Conservation (phyloP, 805 yeast genomes). For the Candida golubevii region DNA sequence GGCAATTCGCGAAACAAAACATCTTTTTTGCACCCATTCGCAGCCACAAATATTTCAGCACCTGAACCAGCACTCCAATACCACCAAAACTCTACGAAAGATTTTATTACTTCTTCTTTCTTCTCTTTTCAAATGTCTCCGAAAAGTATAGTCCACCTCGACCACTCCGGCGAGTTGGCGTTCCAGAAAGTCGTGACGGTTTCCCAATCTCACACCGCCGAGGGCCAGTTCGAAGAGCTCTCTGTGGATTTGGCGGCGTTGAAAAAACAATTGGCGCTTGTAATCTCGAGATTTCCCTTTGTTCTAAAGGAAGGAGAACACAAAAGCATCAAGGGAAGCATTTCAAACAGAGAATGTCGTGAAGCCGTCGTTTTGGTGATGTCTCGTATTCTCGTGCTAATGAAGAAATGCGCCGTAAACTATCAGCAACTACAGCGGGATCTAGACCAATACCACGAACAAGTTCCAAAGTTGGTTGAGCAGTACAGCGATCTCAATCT, state of each 20-base stretch:
- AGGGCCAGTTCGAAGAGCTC: constrained; percentile 4
- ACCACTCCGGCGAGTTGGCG: constrained; percentile 7
- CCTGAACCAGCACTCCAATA: too few species aligned
- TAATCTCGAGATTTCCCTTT: constrained; percentile 6
- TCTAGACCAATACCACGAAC: neutral
- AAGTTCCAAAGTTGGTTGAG: constrained; percentile 5
- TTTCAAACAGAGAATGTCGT: constrained; percentile 3
- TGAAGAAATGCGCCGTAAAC: constrained; percentile 9
- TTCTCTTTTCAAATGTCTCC: neutral
- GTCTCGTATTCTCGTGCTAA: constrained; percentile 6
- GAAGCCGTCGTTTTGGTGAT: constrained; percentile 7
- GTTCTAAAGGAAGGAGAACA: constrained; percentile 1
- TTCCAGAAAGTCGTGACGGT: constrained; percentile 8
- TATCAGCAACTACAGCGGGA: constrained; percentile 5
- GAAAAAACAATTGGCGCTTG: constrained; percentile 6
- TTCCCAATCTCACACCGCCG: neutral
- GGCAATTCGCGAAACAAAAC: constrained; percentile 1
- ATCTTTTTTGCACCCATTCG: constrained; percentile 3
- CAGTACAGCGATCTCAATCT: constrained; percentile 5
- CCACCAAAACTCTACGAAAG: too few species aligned
- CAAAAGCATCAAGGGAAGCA: constrained; percentile 2
- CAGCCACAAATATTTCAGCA: neutral
- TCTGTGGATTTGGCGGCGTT: constrained; percentile 4
- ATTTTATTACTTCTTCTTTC: too few species aligned
- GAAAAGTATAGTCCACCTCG: constrained; percentile 3